Percentiles rank a stretch among this genome's conserved stretches.
phyloP scores from a whole-genome alignment of 176 grass and related monocot genomes.

The Leersia perrieri region DNA sequence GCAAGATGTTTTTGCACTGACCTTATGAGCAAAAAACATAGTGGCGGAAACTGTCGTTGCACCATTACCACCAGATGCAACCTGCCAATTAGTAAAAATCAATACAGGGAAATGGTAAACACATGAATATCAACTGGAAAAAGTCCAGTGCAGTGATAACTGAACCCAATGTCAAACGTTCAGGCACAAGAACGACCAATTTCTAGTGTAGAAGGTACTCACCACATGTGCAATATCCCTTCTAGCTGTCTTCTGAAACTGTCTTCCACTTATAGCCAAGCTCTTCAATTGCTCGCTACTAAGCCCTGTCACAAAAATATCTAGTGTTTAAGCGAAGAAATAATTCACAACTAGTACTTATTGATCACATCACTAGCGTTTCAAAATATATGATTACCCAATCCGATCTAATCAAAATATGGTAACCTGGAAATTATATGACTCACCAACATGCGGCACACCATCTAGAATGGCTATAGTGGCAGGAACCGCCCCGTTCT shows the following conservation, averaged over 20 bases:
- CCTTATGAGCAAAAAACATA: slow-evolving; percentile 95
- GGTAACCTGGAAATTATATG: background rate
- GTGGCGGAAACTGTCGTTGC: slow-evolving; percentile 94
- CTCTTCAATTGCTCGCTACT: slow-evolving; percentile 66
- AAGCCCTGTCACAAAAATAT: slow-evolving; percentile 46
- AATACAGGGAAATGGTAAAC: slow-evolving; percentile 16
- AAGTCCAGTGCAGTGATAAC: background rate
- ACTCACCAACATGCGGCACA: slow-evolving; percentile 62
- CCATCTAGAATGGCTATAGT: slow-evolving; percentile 93
- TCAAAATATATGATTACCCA: background rate
- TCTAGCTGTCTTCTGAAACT: slow-evolving; percentile 78
- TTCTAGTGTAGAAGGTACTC: slow-evolving; percentile 31
- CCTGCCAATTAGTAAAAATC: slow-evolving; percentile 45
- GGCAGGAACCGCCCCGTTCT: slow-evolving; percentile 69
- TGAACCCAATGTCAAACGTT: background rate
- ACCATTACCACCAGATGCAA: slow-evolving; percentile 67
- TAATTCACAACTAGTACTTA: background rate
- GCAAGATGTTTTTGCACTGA: background rate
- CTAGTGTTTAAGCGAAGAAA: background rate
- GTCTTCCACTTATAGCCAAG: slow-evolving; percentile 66
- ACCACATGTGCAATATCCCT: slow-evolving; percentile 92
- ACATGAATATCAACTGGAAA: background rate
- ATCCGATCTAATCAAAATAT: background rate
- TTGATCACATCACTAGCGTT: background rate
- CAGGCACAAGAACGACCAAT: background rate